A percentile compares a stretch with the other conserved stretches of the same genome.
Conservation (phyloP, 495 filamentous ascomycete genomes). For the Daldinia concentrica region DNA sequence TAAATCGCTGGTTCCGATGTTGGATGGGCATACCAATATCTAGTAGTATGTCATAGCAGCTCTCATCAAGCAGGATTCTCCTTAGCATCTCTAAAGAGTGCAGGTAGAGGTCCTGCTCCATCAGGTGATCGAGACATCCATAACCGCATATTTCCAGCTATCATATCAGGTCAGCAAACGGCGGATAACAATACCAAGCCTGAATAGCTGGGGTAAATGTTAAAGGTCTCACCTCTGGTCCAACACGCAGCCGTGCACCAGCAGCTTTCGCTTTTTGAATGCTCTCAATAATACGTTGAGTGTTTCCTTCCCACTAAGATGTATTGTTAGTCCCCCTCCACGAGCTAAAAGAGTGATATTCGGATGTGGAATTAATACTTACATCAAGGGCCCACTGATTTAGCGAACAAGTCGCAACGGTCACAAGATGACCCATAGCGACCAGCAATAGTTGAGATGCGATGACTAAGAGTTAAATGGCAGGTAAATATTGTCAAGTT, state of each 20-base stretch:
- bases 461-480: background rate
- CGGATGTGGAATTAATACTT: conserved; percentile 53
- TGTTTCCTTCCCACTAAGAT: conserved; percentile 73
- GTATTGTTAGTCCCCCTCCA: conserved; percentile 51
- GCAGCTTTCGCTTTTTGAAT: conserved; percentile 75
- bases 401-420: conserved; percentile 58
- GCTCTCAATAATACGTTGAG: conserved; percentile 76
- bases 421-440: conserved; percentile 50
- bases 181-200: background rate
- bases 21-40: conserved; percentile 77
- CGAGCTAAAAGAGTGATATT: conserved; percentile 64
- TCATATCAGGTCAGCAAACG: conserved; percentile 12
- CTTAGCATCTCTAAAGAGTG: conserved; percentile 79
- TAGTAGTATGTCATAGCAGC: conserved; percentile 78
- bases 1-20: conserved; percentile 76
- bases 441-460: background rate
- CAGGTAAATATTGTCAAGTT: background rate
- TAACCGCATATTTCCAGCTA: conserved; percentile 67
- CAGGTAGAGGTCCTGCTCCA: conserved; percentile 68
- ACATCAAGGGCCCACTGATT: conserved; percentile 80
- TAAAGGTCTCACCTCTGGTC: conserved; percentile 58
- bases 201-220: background rate
- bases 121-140: conserved; percentile 76
- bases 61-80: conserved; percentile 68
- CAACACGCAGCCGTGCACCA: conserved; percentile 76